These are phyloP conservation scores for Eucalyptus microcorys DNA, from an alignment of 345 rosid genomes.

Conservation along the genomic window DNA sequence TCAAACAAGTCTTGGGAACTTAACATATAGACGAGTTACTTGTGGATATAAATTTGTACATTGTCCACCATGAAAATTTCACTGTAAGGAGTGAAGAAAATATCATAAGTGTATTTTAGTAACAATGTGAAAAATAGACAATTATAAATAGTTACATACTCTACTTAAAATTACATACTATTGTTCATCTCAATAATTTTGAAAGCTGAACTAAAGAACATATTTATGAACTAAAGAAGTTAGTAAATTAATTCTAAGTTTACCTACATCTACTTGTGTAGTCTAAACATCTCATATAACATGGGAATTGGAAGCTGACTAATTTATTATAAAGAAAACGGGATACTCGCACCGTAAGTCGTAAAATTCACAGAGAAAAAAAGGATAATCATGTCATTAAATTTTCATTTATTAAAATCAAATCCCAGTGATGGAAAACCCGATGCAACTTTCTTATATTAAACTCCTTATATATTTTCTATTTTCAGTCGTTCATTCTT, in stretches of 20 bases:
- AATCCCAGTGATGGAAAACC: neutral
- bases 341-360: neutral
- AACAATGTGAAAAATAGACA: neutral
- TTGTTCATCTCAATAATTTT: neutral
- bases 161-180: too few relatives aligned
- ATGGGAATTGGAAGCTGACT: neutral
- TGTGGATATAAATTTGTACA: neutral
- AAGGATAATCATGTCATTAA: neutral
- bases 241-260: neutral
- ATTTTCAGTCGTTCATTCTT: neutral
- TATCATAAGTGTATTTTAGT: neutral
- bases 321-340: too few relatives aligned
- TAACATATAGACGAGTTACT: neutral
- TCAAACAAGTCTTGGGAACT: too few relatives aligned
- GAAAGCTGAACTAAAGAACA: neutral
- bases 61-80: neutral
- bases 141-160: neutral
- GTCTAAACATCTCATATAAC: neutral
- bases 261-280: neutral
- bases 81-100: rapidly evolving
- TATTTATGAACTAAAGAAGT: neutral
- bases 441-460: neutral
- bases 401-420: neutral
- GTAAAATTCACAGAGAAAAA: too few relatives aligned
- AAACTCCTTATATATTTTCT: neutral